Evolutionary conservation across 371 early-diverging fungal genomes (phyloP).

Genomic region (Gilbertella persicaria): DNA sequence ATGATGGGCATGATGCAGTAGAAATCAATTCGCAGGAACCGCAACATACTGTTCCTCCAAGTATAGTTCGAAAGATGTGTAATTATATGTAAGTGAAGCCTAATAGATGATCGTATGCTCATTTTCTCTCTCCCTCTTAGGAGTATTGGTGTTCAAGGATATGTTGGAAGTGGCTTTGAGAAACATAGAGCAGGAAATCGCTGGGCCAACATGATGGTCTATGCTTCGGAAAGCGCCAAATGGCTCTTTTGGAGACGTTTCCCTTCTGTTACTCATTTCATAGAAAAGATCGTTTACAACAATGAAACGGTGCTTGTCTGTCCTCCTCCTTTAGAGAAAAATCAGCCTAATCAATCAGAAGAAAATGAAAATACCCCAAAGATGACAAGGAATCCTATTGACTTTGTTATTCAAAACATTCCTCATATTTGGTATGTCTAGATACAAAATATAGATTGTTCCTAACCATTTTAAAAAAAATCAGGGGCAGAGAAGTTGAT

Average conservation of each 20-base stretch:
- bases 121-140: not conserved
- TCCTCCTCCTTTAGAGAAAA: conserved; percentile 8
- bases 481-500: conserved; percentile 44
- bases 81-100: conserved; percentile 46
- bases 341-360: no score
- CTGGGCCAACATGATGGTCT: conserved; percentile 52
- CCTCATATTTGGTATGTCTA: conserved; percentile 41
- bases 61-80: conserved; percentile 49
- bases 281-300: conserved; percentile 38
- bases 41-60: conserved; percentile 2
- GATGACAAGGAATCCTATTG: conserved; percentile 37
- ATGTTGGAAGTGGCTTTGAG: conserved; percentile 66
- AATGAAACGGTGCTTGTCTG: conserved; percentile 21
- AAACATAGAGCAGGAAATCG: conserved; percentile 57
- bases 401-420: conserved; percentile 49
- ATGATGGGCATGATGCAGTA: conserved; percentile 28
- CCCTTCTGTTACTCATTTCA: conserved; percentile 54
- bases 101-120: conserved; percentile 17
- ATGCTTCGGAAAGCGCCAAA: conserved; percentile 55
- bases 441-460: not conserved
- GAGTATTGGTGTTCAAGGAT: conserved; percentile 64
- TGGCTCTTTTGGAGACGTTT: conserved; percentile 60
- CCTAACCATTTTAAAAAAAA: not conserved
- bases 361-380: not conserved
- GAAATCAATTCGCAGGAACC: conserved; percentile 11